These are phyloP conservation scores for Dactylonectria macrodidyma DNA, from an alignment of 2,329 filamentous ascomycete species.

Conservation along the genomic window DNA sequence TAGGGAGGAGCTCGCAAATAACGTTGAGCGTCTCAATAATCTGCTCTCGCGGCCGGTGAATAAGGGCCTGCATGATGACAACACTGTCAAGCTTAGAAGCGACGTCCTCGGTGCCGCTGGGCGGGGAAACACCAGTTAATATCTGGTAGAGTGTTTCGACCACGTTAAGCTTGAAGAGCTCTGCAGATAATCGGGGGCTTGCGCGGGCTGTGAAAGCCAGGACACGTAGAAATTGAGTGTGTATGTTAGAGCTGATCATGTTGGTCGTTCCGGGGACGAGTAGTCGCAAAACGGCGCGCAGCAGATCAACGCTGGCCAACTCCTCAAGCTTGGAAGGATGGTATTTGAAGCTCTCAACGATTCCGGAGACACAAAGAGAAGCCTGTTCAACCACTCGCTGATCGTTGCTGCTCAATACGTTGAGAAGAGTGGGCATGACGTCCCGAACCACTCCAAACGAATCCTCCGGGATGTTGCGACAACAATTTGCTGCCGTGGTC, in stretches of 20 bases:
- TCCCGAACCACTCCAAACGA: slow-evolving; percentile 92
- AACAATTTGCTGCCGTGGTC: slow-evolving; percentile 97
- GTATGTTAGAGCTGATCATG: slow-evolving; percentile 92
- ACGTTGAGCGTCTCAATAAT: slow-evolving; percentile 98
- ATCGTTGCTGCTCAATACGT: slow-evolving; percentile 91
- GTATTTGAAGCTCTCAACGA: slow-evolving; percentile 97
- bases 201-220: slow-evolving; percentile 91
- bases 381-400: slow-evolving; percentile 98
- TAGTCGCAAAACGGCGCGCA: slow-evolving; percentile 87
- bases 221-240: slow-evolving; percentile 95
- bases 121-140: slow-evolving; percentile 93
- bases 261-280: slow-evolving; percentile 96
- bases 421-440: slow-evolving; percentile 95
- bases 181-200: slow-evolving; percentile 88
- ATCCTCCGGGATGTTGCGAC: slow-evolving; percentile 94
- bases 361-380: slow-evolving; percentile 93
- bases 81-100: slow-evolving; percentile 94
- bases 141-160: slow-evolving; percentile 99
- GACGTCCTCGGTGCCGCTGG: slow-evolving; percentile 81
- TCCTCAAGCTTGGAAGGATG: slow-evolving; percentile 91
- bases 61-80: slow-evolving; percentile 97
- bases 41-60: slow-evolving; percentile 95
- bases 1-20: slow-evolving; percentile 93
- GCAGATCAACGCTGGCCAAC: slow-evolving; percentile 88
- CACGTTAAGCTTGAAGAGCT: slow-evolving; percentile 95